Evolutionary conservation across 805 yeast genomes (phyloP), one percentile per base, ranked within the genome.

Genomic region (Sungouiella blattae): DNA sequence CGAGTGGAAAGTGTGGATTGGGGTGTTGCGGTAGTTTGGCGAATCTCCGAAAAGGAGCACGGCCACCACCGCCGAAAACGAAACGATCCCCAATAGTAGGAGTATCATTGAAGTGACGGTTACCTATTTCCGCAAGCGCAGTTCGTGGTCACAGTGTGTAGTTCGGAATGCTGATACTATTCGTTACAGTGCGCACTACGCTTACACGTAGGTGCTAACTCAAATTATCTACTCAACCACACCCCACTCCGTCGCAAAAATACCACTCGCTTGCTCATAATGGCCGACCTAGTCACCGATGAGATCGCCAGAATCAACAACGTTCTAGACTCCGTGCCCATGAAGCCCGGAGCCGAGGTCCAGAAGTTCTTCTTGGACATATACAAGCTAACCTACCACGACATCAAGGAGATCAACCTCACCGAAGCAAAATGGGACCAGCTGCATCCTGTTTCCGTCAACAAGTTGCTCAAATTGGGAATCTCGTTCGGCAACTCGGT

Each of bases 31-130:
- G 20, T 57, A 52, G 4, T 51, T 44, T 2, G 80, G 80, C 17
- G 69, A 57, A 44, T 75, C 75, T 0, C 80, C 80, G 46, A 75
- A 71, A 9, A 75, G 50, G 5, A 67, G 43, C 0, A 70, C 32
- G n/a, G 55, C 41, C 6, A 64, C 41, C 4, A 58, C 21, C 9
- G 40, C 18, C 14, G 38, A 40, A 8, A 46, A 43, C 6, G 28
- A 18, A 11, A 34, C 32, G 17, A 45, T 18, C 12, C 17, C 17
- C 14, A 25, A 21, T 5, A 41, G 40, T n/a, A 35, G 28, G 24
- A 44, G 33, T 6, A 20, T 9, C 46, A 46, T 46, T 15, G 17
- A n/a, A n/a, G n/a, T n/a, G n/a, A n/a, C n/a, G n/a, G n/a, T n/a
- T n/a, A n/a, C n/a, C n/a, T n/a, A n/a, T n/a, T n/a, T n/a, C n/a